Base-by-base conservation (phyloP, 139 green algal genomes). In the Tetraselmis striata region DNA sequence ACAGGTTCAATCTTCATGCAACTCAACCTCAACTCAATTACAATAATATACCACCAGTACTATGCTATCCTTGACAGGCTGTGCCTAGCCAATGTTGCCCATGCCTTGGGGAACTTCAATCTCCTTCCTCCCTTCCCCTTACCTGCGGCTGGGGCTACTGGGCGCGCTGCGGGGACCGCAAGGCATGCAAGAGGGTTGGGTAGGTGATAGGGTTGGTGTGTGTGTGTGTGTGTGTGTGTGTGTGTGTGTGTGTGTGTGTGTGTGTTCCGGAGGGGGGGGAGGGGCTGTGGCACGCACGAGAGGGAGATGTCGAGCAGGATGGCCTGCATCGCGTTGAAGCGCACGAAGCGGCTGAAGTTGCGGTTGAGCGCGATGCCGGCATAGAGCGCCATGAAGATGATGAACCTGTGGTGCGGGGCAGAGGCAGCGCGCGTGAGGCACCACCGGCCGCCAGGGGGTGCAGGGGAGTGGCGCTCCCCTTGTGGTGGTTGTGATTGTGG, bases 291-390 rank as follows among this genome's bases (percentile, higher is more conserved):
- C 27, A 80, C 79, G 81, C 0, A 87, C 30, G 90, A 90, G 28
- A 90, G 78, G 23, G 90, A 59, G 59, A 90, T 88, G 67, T 90
- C 87, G 1, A 90, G 80, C 26, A 89, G 77, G 23, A 90, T 75
- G 29, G 87, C 86, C 80, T 90, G 87, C 86, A 90, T 90, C 1
- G 76, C 83, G 84, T 90, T 90, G 86, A 88, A 90, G 0, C 87
- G 77, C 30, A 90, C 81, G 29, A 86, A 90, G 30, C 87, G 86
- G 28, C 18, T 77, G 77, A 86, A 77, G 31, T 75, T 80, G 22
- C n/a, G 75, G 84, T 90, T 90, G 1, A 85, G 78, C 24, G 87
- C 79, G 11, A 90, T 59, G 29, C 82, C 83, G 76, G 84, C 32
- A 30, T 87, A 86, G 23, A 86, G 29, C 23, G 29, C 79, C 29